Base-by-base conservation (phyloP, 495 filamentous ascomycete species). In the Xylaria cubensis region DNA sequence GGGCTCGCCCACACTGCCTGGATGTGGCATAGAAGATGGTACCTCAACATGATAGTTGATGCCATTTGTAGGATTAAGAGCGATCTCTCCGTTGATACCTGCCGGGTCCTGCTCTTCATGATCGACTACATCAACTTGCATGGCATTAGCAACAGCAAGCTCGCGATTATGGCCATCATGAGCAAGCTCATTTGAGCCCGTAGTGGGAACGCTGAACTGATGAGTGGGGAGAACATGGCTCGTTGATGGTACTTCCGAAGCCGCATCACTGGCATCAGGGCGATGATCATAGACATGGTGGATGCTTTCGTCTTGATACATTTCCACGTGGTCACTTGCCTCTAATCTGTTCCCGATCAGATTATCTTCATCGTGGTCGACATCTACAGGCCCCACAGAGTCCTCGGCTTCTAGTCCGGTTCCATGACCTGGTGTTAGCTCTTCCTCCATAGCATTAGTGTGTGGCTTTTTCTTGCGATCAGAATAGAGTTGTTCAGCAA, bases 401-500 rank as follows among this genome's bases (percentile, higher is more conserved):
- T 50, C 41, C 50, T 67, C 63, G 39, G 26, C 3, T 46, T 64
- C 36, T 7, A n/a, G 9, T n/a, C 17, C 46, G 19, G 69, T 48
- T 17, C 34, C 36, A 10, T n/a, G 24, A 32, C 6, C 48, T 46
- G 34, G 36, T n/a, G 6, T 26, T 7, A 17, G 10, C 41, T 10
- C 59, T 59, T 59, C 53, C 12, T n/a, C 17, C 3, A 36, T 29
- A 24, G 13, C n/a, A 34, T 67, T 39, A 32, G 17, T 4, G 51
- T 73, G 34, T 13, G 62, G 46, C 55, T 13, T 53, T 44, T 72
- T 62, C 29, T 70, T 72, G 17, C 71, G 77, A 26, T 59, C 59
- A 15, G 69, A 69, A 50, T 76, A 76, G 24, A 78, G 63, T 34
- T 65, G 66, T 51, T 76, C 70, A 3, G 72, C 75, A 8, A 76